Base-by-base conservation (phyloP, 1,284 basidiomycete genomes). In the Inonotus hispidus region DNA sequence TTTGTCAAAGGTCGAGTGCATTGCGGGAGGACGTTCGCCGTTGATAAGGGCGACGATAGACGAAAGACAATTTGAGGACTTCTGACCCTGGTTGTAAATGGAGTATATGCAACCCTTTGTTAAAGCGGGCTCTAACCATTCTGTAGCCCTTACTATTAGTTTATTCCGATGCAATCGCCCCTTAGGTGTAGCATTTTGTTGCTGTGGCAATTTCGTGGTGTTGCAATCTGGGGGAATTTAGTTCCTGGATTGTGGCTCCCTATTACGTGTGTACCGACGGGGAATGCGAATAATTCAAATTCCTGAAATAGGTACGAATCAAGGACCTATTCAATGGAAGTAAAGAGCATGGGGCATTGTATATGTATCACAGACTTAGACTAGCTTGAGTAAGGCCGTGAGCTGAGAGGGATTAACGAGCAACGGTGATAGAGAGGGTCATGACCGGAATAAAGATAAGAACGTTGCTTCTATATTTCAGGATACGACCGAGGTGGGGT, bases 51-150 rank as follows among this genome's bases (percentile, higher is more conserved):
- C 32, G 53, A 38, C n/a, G 62, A 53, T 54, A 56, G 62, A 32
- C 37, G 56, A 19, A 62, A 56, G 41, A 62, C 61, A 1, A 59
- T 62, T 32, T 62, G 47, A 61, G 45, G 21, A 25, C 47, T 43
- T 21, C 19, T 16, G 41, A 43, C 41, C 41, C 41, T 43, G 41
- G 41, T 21, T 43, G 16, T n/a, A 7, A 16, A 14, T 21, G 41
- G 6, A 5, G 19, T n/a, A 43, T 43, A 21, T 11, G 14, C 41
- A 6, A n/a, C 19, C 32, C 41, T 16, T 43, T 43, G 11, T n/a
- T 3, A 43, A 1, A 14, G 14, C 41, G 16, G 16, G 14, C 19
- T 43, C 41, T 16, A 6, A 21, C 6, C 41, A 6, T 16, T 43
- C 14, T 43, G 14, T 16, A 3, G 41, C 41, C 3, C 3, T 14